Evolutionary conservation across 345 rosid genomes (phyloP).

Genomic region (Moricandia moricandioides): DNA sequence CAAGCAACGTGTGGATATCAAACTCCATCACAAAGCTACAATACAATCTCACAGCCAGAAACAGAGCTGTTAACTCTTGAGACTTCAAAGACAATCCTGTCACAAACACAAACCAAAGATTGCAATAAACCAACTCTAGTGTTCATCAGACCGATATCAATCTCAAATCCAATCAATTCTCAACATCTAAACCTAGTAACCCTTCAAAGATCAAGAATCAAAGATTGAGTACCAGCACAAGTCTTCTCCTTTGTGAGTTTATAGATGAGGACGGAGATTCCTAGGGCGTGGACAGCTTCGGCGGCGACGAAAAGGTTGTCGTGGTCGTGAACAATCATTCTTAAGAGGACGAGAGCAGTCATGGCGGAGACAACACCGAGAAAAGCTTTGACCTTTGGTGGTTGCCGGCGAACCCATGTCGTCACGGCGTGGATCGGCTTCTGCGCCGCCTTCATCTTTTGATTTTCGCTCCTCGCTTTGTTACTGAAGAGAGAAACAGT

Average conservation of each 20-base stretch:
- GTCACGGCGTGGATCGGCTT: constrained; percentile 64
- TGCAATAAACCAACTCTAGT: neutral
- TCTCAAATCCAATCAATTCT: neutral
- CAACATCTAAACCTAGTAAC: constrained; percentile 1
- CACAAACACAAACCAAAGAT: neutral
- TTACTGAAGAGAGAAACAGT: neutral
- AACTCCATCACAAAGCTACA: constrained; percentile 94
- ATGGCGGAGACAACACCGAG: constrained; percentile 64
- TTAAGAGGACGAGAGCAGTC: constrained; percentile 64
- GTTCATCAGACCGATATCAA: neutral
- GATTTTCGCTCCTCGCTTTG: neutral
- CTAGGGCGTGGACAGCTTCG: constrained; percentile 82
- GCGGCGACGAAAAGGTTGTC: constrained; percentile 89
- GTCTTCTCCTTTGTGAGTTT: constrained; percentile 88
- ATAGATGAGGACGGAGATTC: constrained; percentile 82
- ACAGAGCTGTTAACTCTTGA: constrained; percentile 84
- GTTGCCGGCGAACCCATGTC: constrained; percentile 85
- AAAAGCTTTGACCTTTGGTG: constrained; percentile 78
- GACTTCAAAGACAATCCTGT: constrained; percentile 82
- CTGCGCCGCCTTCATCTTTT: constrained; percentile 52
- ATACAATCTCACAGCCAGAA: constrained; percentile 75
- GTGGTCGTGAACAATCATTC: constrained; percentile 81
- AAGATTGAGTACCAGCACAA: constrained; percentile 61
- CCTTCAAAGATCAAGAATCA: neutral
- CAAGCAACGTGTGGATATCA: constrained; percentile 84